Conservation (phyloP, 345 rosid genomes). For the Ricinus communis region DNA sequence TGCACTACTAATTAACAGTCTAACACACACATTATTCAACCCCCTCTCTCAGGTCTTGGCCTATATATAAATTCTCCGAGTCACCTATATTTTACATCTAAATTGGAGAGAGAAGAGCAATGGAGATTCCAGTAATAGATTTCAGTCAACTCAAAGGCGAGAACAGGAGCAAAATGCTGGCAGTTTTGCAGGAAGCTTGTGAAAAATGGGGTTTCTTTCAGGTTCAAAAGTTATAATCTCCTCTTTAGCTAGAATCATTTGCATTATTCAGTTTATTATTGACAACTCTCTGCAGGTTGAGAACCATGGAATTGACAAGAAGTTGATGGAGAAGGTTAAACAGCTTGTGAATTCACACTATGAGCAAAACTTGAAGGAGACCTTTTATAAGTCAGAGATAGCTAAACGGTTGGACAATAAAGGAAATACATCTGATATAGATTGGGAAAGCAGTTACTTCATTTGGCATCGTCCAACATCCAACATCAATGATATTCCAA, state of each 20-base stretch:
- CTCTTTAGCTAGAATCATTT: background rate
- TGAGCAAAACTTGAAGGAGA: slow-evolving; percentile 55
- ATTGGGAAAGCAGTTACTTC: slow-evolving; percentile 92
- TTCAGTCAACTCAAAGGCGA: slow-evolving; percentile 63
- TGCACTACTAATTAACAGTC: background rate
- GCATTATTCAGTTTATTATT: background rate
- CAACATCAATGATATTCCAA: slow-evolving; percentile 51
- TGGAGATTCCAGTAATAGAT: slow-evolving; percentile 71
- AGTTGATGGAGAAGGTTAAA: slow-evolving; percentile 82
- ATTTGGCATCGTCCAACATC: slow-evolving; percentile 69
- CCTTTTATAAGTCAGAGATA: slow-evolving; percentile 67
- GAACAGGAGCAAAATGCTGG: slow-evolving; percentile 59
- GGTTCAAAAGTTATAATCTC: slow-evolving; percentile 32
- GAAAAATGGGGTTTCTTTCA: slow-evolving; percentile 85
- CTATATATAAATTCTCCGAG: slow-evolving; percentile 7
- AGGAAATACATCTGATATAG: slow-evolving; percentile 43
- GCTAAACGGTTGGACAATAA: slow-evolving; percentile 46
- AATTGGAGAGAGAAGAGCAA: slow-evolving; percentile 14
- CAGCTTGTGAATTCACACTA: slow-evolving; percentile 62
- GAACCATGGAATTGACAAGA: slow-evolving; percentile 68
- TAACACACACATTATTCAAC: background rate
- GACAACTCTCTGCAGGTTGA: slow-evolving; percentile 49
- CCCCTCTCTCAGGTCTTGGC: background rate
- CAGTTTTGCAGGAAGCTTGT: slow-evolving; percentile 73
- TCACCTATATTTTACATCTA: background rate